Base-by-base conservation (phyloP, 139 green algal species). In the Astrephomene gubernaculifera region DNA sequence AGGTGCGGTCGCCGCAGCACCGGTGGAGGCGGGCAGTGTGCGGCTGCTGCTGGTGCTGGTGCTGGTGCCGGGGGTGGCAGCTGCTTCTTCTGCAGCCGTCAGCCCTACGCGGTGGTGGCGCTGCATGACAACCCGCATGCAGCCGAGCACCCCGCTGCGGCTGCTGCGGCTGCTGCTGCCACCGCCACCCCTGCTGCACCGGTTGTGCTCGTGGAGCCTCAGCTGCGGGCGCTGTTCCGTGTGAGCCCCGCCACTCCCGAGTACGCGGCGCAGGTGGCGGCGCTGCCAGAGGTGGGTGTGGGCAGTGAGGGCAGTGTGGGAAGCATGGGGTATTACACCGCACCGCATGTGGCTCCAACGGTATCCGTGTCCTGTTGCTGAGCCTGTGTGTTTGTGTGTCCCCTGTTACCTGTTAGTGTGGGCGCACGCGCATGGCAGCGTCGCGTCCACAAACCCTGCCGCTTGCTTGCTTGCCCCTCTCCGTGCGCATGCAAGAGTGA, bases 71-170 rank as follows among this genome's bases (percentile, higher is more conserved):
- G 41, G 4, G 67, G 67, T 6, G 60, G 27, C 9, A 8, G 69
- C 36, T 81, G 73, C 53, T 81, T 81, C 53, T 70, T 71, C 39
- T 82, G 75, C 57, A 83, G 76, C 76, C 76, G 76, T 6, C 76
- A 83, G 61, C 76, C 76, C 17, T 83, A 74, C 41, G 61, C 45
- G 0, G n/a, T 83, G 4, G 61, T 83, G 2, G 17, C 35, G 38
- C 38, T 4, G 9, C 9, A 8, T 35, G n/a, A 19, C 14, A 17
- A 57, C 49, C 49, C 49, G 49, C 49, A 57, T 25, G 49, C 49
- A 17, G 17, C 17, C 49, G 49, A 57, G 49, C 49, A 57, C 14
- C 49, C 14, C 22, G 22, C 64, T 25, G 64, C 64, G 31, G 64
- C n/a, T 9, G 22, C 64, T 31, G 33, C 33, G 8, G 64, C 33